Evolutionary conservation across 2,329 filamentous ascomycete genomes (phyloP).

Genomic region (Microdochium bolleyi): DNA sequence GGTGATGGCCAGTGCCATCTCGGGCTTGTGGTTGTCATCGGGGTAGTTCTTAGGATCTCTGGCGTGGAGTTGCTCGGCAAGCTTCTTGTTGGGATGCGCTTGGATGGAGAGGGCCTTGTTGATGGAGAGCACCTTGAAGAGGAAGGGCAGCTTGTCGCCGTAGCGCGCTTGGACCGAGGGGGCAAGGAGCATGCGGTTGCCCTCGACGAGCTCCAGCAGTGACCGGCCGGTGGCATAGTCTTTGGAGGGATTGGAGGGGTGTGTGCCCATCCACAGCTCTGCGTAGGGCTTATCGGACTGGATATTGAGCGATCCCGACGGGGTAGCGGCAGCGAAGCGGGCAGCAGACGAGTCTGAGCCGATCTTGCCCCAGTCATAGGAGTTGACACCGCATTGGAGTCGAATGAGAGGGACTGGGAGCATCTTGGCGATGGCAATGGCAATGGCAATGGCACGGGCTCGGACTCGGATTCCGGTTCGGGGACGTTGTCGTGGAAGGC

Average conservation of each 20-base stretch:
- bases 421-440: slow-evolving; percentile 10
- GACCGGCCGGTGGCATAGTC: slow-evolving; percentile 77
- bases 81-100: slow-evolving; percentile 91
- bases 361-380: slow-evolving; percentile 98
- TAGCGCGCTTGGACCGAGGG: slow-evolving; percentile 66
- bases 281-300: slow-evolving; percentile 88
- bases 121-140: slow-evolving; percentile 97
- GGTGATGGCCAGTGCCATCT: slow-evolving; percentile 98
- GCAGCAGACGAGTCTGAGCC: slow-evolving; percentile 83
- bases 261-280: slow-evolving; percentile 99
- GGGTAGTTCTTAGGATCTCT: slow-evolving; percentile 91
- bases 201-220: slow-evolving; percentile 78
- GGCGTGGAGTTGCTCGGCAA: slow-evolving; percentile 80
- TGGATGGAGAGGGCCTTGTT: slow-evolving; percentile 95
- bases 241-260: slow-evolving; percentile 90
- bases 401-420: slow-evolving; percentile 77
- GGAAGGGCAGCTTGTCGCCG: slow-evolving; percentile 78
- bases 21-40: slow-evolving; percentile 98
- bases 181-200: slow-evolving; percentile 79
- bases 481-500: no score
- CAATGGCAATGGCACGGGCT: not conserved
- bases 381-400: slow-evolving; percentile 89
- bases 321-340: slow-evolving; percentile 79
- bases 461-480: no score
- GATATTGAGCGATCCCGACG: slow-evolving; percentile 65